Evolutionary conservation across 2,329 filamentous ascomycete species (phyloP).

Genomic region (Cladosporium sp.): DNA sequence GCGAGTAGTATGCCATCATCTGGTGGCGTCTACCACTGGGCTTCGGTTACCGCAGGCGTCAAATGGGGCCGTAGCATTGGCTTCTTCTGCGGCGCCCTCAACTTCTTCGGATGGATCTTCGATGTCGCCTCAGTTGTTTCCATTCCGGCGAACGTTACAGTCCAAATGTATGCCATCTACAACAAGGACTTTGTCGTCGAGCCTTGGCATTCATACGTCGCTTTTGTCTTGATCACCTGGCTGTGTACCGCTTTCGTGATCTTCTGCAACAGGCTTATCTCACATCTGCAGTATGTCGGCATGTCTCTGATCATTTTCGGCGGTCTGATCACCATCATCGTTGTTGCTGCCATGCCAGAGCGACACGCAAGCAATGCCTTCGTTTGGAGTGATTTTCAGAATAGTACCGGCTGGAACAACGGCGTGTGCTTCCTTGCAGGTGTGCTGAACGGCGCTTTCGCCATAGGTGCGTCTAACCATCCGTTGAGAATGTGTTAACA

Average conservation of each 20-base stretch:
- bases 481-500: not conserved
- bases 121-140: conserved; percentile 53
- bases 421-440: conserved; percentile 33
- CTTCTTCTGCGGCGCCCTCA: conserved; percentile 35
- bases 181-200: conserved; percentile 47
- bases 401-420: conserved; percentile 47
- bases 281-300: conserved; percentile 47
- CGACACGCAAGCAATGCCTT: conserved; percentile 46
- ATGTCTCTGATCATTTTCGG: conserved; percentile 45
- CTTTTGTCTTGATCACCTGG: conserved; percentile 53
- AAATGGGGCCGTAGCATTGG: conserved; percentile 29
- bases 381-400: conserved; percentile 47
- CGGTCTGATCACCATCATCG: conserved; percentile 32
- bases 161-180: conserved; percentile 56
- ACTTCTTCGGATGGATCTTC: conserved; percentile 53
- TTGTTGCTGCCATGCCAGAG: conserved; percentile 47
- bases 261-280: conserved; percentile 51
- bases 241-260: conserved; percentile 47
- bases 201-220: conserved; percentile 55
- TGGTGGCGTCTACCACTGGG: conserved; percentile 33
- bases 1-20: conserved; percentile 29
- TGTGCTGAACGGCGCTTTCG: conserved; percentile 34
- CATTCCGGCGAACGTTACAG: conserved; percentile 53
- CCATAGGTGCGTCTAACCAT: conserved; percentile 22
- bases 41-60: conserved; percentile 30